Conservation (phyloP, 306 rosid genomes). For the Leucaena leucocephala region DNA sequence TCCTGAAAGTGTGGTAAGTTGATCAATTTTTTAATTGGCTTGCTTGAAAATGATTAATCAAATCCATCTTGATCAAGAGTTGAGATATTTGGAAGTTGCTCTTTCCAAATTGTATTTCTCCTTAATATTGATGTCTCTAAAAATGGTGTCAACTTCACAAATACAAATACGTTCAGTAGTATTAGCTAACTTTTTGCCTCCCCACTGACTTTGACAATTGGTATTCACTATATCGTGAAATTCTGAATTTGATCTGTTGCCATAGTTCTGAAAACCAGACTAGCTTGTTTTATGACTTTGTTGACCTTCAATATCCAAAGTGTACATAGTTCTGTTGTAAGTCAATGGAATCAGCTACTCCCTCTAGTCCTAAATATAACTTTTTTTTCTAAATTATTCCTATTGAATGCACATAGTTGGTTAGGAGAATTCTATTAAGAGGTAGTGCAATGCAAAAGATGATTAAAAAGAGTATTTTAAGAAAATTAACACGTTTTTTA, state of each 20-base stretch:
- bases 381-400: too few species aligned
- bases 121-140: conserved; percentile 3
- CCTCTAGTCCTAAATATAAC: too few species aligned
- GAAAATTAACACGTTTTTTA: too few species aligned
- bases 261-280: neutral
- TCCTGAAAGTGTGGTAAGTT: conserved; percentile 94
- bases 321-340: neutral
- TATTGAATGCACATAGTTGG: too few species aligned
- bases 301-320: neutral
- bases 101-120: neutral
- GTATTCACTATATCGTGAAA: neutral
- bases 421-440: too few species aligned
- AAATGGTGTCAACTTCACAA: neutral
- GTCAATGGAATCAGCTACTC: neutral
- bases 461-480: too few species aligned
- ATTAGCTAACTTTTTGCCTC: neutral
- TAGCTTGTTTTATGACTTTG: neutral
- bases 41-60: conserved; percentile 22
- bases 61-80: conserved; percentile 4
- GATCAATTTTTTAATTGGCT: neutral
- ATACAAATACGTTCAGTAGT: neutral
- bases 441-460: too few species aligned
- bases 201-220: neutral
- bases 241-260: neutral
- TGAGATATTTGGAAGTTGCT: conserved; percentile 11